phyloP scores from a whole-genome alignment of 2,329 filamentous ascomycete species.

The Trichophyton rubrum region DNA sequence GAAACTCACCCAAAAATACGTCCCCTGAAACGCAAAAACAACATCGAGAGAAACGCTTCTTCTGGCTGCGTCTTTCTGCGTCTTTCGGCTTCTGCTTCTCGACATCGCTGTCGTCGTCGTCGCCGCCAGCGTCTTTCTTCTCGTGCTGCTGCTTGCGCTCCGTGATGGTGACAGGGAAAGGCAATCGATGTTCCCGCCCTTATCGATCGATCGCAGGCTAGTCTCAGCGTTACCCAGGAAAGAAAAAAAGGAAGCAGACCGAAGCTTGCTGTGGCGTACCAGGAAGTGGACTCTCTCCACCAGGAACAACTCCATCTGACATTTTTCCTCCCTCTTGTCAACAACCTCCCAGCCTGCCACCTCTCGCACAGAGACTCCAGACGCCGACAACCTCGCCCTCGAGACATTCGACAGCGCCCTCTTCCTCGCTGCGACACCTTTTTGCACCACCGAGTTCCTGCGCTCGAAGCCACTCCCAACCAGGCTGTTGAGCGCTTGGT shows the following conservation, averaged over 20 bases:
- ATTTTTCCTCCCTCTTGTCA: neutral
- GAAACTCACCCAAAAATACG: neutral
- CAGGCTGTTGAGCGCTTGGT: neutral
- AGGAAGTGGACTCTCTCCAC: constrained; percentile 3
- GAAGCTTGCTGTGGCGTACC: neutral
- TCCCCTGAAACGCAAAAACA: neutral
- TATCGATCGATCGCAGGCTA: neutral
- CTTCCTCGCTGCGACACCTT: neutral
- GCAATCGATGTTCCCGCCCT: neutral
- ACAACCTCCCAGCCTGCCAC: neutral
- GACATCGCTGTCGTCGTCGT: too few species aligned
- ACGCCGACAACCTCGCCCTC: neutral
- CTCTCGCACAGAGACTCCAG: neutral
- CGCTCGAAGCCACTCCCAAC: neutral
- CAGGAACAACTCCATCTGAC: constrained; percentile 2
- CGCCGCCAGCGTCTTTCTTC: too few species aligned
- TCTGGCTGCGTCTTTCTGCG: neutral
- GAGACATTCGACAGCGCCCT: neutral
- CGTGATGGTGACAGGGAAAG: neutral
- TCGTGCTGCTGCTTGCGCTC: too few species aligned
- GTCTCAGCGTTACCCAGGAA: neutral
- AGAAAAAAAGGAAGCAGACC: neutral
- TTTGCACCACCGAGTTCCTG: too few species aligned
- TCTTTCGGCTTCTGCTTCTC: too few species aligned
- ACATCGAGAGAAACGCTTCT: neutral